Percentiles rank a stretch among this genome's conserved stretches.
Evolutionary conservation across 306 rosid species (phyloP).

Genomic region (Dryas drummondii): DNA sequence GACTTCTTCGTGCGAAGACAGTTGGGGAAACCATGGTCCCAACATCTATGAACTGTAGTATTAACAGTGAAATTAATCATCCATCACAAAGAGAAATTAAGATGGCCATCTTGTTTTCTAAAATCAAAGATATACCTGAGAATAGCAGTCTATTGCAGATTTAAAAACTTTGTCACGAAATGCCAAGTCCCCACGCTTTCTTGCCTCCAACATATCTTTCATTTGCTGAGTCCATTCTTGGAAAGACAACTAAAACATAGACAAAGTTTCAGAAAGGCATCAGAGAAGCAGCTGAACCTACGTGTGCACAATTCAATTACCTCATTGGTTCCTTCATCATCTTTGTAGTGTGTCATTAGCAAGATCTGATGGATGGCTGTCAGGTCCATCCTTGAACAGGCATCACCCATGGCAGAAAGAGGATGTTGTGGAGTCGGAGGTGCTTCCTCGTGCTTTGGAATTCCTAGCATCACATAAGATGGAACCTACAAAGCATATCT

Average conservation of each 20-base stretch:
- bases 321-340: slow-evolving; percentile 77
- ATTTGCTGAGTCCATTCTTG: slow-evolving; percentile 89
- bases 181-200: slow-evolving; percentile 76
- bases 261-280: slow-evolving; percentile 14
- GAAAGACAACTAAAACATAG: slow-evolving; percentile 55
- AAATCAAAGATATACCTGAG: slow-evolving; percentile 44
- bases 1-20: slow-evolving; percentile 66
- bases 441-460: slow-evolving; percentile 68
- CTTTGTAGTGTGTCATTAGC: slow-evolving; percentile 62
- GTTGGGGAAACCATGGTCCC: slow-evolving; percentile 78
- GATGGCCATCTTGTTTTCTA: not conserved
- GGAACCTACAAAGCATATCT: slow-evolving; percentile 48
- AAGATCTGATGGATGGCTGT: slow-evolving; percentile 75
- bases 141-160: slow-evolving; percentile 63
- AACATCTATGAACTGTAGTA: slow-evolving; percentile 55
- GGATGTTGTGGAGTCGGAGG: slow-evolving; percentile 68
- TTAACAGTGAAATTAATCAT: not conserved
- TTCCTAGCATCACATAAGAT: slow-evolving; percentile 72
- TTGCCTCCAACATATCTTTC: slow-evolving; percentile 73
- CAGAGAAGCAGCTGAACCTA: slow-evolving; percentile 6
- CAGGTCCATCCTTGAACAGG: slow-evolving; percentile 76
- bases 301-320: slow-evolving; percentile 29
- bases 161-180: slow-evolving; percentile 73
- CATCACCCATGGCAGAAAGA: slow-evolving; percentile 69
- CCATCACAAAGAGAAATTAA: not conserved